Evolutionary conservation across 805 yeast species (phyloP), one percentile per base, ranked within the genome.

Genomic region (Cyberlindnera suaveolens): DNA sequence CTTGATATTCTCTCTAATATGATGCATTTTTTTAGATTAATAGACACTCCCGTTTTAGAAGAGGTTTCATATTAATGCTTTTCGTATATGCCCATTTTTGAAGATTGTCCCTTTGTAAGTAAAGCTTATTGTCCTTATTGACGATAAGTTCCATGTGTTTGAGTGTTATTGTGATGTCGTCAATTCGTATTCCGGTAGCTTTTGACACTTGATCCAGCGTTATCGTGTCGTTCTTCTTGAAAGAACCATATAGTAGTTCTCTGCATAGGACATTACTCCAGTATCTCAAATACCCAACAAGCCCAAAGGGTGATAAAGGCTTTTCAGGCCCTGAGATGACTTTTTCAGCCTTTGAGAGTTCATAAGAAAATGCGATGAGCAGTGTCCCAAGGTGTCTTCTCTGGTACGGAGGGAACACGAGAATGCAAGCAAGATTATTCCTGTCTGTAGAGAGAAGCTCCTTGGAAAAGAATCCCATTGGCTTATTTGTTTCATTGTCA

Each of bases 321-420:
- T 80, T 74, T 59, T 93, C 99, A 0, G 99, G 99, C 0, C 97
- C 95, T 46, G 96, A 88, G 2, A 76, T 62, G 17, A 68, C 52
- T 27, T 77, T 78, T 35, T 85, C 85, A 14, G 72, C 73, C 33
- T 77, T 67, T 0, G 96, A 87, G 17, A 90, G 60, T 27, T 73
- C 80, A 57, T 91, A 93, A 32, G 95, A 86, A 51, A 88, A 85
- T 47, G 87, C 87, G 14, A 93, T 86, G 33, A 93, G 60, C 10
- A 87, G 67, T 5, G 87, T 78, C 0, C 98, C 99, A 20, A 90
- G 61, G 7, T 78, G 82, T 34, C 74, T 72, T 45, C 87, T 70
- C 60, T 91, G 98, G 60, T 79, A 93, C 3, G 96, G 96, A 1
- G 99, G 99, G 48, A 93, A 85, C 4, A 88, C 79, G 50, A 93